Base-by-base conservation (phyloP, 2,329 filamentous ascomycete species). In the Cytospora chrysosperma region DNA sequence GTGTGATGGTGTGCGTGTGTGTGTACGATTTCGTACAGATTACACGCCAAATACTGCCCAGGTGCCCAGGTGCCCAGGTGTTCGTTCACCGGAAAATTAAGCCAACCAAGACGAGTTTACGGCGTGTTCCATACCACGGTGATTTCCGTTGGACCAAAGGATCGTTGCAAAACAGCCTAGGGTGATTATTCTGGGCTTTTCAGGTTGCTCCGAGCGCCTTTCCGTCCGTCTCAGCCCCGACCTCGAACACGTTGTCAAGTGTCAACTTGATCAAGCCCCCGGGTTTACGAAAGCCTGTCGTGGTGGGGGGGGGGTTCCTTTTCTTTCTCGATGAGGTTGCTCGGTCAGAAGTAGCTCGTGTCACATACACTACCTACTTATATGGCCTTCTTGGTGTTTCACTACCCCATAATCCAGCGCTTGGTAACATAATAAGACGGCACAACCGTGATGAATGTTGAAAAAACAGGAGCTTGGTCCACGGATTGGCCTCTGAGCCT, bases 401-500 rank as follows among this genome's bases (percentile, higher is more conserved):
- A 43, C 40, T 43, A 8, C n/a, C 40, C 40, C 7, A 21, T 19
- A 8, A 10, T 40, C 37, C 30, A 17, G 4, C 55, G 12, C n/a
- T n/a, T 24, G 34, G 50, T 43, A n/a, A 50, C 15, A 37, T 2
- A 12, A 37, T 37, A 37, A 55, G 50, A 28, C 19, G 53, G 50
- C 37, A 52, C 30, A 32, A 24, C 32, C 52, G 43, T 40, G n/a
- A 49, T 40, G 27, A 55, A 49, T 27, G 51, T n/a, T 51, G 57
- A 30, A 10, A 28, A 55, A 28, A 47, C 10, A 61, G 50, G 37
- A 61, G 58, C 51, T 30, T 30, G 58, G 58, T 43, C 58, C 40
- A 34, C 58, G 51, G 51, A 61, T 61, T 43, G 40, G 58, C 47
- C 58, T 47, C 50, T 47, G 51, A 54, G 51, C 51, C 50, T 60